Conservation (phyloP, 371 early-diverging fungal genomes). For the Mucor saturninus region DNA sequence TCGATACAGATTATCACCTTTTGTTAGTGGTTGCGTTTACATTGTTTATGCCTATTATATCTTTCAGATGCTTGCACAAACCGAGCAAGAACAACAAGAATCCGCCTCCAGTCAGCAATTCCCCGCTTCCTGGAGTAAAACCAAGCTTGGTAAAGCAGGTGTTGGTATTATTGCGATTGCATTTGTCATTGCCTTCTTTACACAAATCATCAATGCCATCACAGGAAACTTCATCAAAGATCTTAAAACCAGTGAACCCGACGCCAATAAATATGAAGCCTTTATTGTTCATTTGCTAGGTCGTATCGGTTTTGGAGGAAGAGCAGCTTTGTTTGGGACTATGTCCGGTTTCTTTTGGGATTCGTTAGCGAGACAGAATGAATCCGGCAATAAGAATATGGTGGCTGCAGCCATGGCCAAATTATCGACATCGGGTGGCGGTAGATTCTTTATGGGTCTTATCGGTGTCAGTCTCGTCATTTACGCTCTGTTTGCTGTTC, state of each 20-base stretch:
- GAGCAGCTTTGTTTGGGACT: conserved; percentile 49
- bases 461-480: conserved; percentile 45
- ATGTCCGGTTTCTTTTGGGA: conserved; percentile 55
- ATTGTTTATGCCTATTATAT: conserved; percentile 50
- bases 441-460: conserved; percentile 44
- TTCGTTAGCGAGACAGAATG: conserved; percentile 37
- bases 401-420: conserved; percentile 45
- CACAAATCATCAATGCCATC: conserved; percentile 49
- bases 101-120: conserved; percentile 46
- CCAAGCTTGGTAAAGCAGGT: conserved; percentile 40
- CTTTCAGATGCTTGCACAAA: conserved; percentile 48
- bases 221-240: conserved; percentile 47
- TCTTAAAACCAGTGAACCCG: conserved; percentile 40
- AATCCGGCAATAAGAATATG: conserved; percentile 42
- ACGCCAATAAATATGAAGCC: conserved; percentile 38
- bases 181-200: conserved; percentile 49
- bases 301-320: conserved; percentile 48
- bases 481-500: conserved; percentile 48
- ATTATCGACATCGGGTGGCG: conserved; percentile 37
- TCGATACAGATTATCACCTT: conserved; percentile 51
- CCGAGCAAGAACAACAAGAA: conserved; percentile 38
- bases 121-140: conserved; percentile 44
- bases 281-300: conserved; percentile 37
- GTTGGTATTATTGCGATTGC: conserved; percentile 46
- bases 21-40: conserved; percentile 52